Percentiles rank a stretch among this genome's conserved stretches.
Evolutionary conservation across 2,329 filamentous ascomycete genomes (phyloP).

Genomic region (Camillea tinctor): DNA sequence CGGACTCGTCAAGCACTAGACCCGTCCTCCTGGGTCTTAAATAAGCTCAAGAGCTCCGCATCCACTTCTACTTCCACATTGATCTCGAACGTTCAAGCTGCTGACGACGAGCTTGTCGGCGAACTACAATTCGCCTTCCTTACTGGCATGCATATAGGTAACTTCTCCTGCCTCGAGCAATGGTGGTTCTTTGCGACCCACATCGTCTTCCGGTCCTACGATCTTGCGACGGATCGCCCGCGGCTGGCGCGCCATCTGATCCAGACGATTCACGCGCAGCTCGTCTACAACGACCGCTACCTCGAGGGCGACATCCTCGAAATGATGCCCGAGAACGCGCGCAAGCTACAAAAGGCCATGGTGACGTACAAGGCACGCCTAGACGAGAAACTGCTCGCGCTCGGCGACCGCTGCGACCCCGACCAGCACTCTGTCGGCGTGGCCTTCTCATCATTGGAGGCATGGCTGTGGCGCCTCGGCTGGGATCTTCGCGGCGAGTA

Average conservation of each 20-base stretch:
- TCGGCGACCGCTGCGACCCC: constrained; percentile 33
- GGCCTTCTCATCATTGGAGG: constrained; percentile 50
- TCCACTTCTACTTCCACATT: constrained; percentile 5
- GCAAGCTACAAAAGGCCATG: constrained; percentile 45
- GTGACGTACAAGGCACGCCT: constrained; percentile 55
- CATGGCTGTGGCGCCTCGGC: constrained; percentile 45
- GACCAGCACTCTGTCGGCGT: constrained; percentile 45
- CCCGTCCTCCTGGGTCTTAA: constrained; percentile 47
- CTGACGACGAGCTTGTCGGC: constrained; percentile 49
- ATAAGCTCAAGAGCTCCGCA: constrained; percentile 34
- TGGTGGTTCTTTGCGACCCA: constrained; percentile 58
- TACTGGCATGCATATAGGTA: constrained; percentile 56
- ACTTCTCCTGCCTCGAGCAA: constrained; percentile 59
- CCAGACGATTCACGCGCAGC: constrained; percentile 51
- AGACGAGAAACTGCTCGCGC: constrained; percentile 43
- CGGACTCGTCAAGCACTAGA: constrained; percentile 33
- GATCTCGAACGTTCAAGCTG: constrained; percentile 10
- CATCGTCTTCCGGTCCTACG: constrained; percentile 50
- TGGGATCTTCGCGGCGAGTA: constrained; percentile 57
- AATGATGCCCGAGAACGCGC: constrained; percentile 30
- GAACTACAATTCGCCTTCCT: constrained; percentile 62
- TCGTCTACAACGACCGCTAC: constrained; percentile 51
- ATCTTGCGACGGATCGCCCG: constrained; percentile 43
- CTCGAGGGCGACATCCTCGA: constrained; percentile 47
- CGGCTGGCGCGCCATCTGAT: constrained; percentile 47